Conservation (phyloP, 116 monocot genomes). For the Zostera marina region DNA sequence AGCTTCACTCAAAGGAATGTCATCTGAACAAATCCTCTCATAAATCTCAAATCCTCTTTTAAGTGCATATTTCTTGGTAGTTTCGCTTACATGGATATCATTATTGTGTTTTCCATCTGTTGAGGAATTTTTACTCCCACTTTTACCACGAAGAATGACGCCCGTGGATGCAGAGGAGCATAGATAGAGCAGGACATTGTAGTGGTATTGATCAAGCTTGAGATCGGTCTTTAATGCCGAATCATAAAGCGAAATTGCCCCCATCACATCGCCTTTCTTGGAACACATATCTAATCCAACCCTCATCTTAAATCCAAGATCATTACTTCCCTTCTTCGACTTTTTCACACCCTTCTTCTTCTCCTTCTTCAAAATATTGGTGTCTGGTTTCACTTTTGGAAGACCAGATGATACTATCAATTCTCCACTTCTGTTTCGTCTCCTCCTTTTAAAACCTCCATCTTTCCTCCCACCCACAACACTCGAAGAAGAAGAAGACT, state of each 20-base stretch:
- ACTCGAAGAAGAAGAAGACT: constrained; percentile 1
- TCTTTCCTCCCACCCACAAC: background rate
- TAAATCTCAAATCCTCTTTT: constrained; percentile 57
- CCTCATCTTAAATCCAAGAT: constrained; percentile 19
- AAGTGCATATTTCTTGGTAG: constrained; percentile 30
- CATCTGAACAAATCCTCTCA: constrained; percentile 42
- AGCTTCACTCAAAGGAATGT: constrained; percentile 44
- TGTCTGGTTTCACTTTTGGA: background rate
- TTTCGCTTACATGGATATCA: constrained; percentile 29
- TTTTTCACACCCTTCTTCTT: background rate
- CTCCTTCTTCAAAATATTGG: background rate
- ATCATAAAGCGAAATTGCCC: constrained; percentile 46
- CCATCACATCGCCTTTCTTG: constrained; percentile 57
- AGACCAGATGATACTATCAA: constrained; percentile 5
- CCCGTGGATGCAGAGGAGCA: constrained; percentile 65
- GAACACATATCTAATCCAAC: constrained; percentile 67
- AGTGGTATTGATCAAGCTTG: constrained; percentile 50
- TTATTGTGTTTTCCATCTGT: background rate
- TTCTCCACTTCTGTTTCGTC: background rate
- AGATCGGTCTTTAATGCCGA: constrained; percentile 21
- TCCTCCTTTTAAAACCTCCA: background rate
- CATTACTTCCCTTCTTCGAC: constrained; percentile 4
- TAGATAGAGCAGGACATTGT: constrained; percentile 62
- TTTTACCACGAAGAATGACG: constrained; percentile 47
- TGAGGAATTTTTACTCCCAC: constrained; percentile 31